phyloP scores from a whole-genome alignment of 345 rosid genomes.

The Noccaea caerulescens region DNA sequence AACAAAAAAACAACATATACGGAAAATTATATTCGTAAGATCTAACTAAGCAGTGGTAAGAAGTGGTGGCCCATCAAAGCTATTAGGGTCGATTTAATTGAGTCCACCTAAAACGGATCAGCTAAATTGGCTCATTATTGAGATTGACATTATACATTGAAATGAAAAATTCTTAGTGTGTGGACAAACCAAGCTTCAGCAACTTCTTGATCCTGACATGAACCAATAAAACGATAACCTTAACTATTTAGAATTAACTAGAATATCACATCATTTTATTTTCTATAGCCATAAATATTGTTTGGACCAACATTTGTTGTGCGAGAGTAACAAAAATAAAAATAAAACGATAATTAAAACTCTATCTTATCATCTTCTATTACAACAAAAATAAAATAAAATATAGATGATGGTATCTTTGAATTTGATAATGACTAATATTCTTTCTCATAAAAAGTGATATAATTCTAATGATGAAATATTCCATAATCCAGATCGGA shows the following conservation, averaged over 20 bases:
- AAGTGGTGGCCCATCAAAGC: slow-evolving; percentile 18
- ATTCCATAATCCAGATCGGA: no score
- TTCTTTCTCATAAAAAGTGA: neutral
- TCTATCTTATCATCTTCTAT: slow-evolving; percentile 1
- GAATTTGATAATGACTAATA: slow-evolving; percentile 7
- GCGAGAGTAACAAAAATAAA: no score
- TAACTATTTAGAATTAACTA: no score
- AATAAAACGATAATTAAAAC: neutral
- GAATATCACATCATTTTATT: no score
- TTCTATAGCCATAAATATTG: no score
- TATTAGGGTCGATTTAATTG: neutral
- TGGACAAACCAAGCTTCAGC: no score
- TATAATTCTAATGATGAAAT: neutral
- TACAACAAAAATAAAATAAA: neutral
- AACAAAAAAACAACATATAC: no score
- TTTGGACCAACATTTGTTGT: no score
- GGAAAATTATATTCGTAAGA: neutral
- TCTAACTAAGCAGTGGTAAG: neutral
- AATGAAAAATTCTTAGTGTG: no score
- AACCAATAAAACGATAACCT: no score
- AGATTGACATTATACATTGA: neutral
- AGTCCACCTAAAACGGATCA: neutral
- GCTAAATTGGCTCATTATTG: slow-evolving; percentile 24
- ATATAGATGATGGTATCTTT: neutral
- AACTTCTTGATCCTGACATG: no score